Evolutionary conservation across 768 basidiomycete species (phyloP).

Genomic region (Leccinum imitatum): DNA sequence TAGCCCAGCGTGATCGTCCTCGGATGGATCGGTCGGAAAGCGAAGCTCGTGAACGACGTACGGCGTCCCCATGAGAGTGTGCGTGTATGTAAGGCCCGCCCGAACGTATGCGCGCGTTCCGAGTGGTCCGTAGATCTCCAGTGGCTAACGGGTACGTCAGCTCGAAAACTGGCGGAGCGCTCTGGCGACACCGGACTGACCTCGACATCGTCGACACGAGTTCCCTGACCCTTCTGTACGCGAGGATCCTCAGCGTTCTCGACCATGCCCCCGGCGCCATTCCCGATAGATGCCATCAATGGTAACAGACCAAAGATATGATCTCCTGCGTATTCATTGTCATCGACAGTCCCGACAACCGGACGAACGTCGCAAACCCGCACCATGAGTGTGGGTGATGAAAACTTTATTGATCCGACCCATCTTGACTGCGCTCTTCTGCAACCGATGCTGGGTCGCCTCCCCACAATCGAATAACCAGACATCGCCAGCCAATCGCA

Average conservation of each 20-base stretch:
- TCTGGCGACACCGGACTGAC: conserved; percentile 13
- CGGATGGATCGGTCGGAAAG: conserved; percentile 54
- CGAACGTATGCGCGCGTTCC: conserved; percentile 84
- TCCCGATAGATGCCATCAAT: conserved; percentile 64
- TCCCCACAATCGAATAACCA: conserved; percentile 90
- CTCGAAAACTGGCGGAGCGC: background rate
- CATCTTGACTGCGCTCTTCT: conserved; percentile 73
- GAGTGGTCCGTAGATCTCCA: conserved; percentile 85
- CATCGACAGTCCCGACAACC: background rate
- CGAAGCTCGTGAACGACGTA: conserved; percentile 87
- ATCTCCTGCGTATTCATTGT: conserved; percentile 52
- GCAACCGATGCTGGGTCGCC: conserved; percentile 76
- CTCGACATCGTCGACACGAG: conserved; percentile 5
- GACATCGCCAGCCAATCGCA: conserved; percentile 65
- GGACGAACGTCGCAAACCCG: background rate
- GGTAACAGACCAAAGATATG: conserved; percentile 78
- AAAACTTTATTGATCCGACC: conserved; percentile 80
- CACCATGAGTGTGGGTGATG: conserved; percentile 88
- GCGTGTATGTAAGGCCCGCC: conserved; percentile 61
- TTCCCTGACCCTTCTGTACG: conserved; percentile 14
- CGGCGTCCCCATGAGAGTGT: conserved; percentile 60
- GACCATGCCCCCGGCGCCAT: conserved; percentile 69
- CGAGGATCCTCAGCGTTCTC: conserved; percentile 64
- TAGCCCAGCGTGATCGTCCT: conserved; percentile 51
- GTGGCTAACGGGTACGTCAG: conserved; percentile 40